Conservation (phyloP, 352 stramenopile species). For the Pythium brachiatum region DNA sequence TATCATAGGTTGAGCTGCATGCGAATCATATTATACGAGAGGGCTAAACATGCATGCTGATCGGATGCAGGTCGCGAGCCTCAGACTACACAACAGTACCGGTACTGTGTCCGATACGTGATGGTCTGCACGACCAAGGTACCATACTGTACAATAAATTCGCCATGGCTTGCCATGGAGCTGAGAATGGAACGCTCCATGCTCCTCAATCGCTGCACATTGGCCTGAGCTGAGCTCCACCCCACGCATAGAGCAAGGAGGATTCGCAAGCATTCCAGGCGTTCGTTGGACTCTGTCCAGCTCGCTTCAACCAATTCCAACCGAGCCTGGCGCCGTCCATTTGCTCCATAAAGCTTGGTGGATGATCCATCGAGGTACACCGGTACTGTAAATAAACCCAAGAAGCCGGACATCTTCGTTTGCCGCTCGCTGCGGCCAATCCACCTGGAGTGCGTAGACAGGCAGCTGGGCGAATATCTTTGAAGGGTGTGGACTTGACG, state of each 20-base stretch:
- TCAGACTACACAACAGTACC: no score
- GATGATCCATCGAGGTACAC: no score
- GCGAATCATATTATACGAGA: not conserved
- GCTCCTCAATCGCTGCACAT: no score
- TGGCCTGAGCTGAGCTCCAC: no score
- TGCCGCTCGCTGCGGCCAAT: not conserved
- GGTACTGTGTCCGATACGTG: no score
- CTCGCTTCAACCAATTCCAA: not conserved
- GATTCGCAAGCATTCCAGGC: not conserved
- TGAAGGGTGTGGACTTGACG: constrained; percentile 3
- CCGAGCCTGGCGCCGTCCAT: no score
- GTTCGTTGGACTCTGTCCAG: constrained; percentile 3
- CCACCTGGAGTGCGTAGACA: not conserved
- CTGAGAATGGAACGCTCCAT: not conserved
- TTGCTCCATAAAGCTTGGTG: no score
- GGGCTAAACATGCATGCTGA: not conserved
- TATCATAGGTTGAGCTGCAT: not conserved
- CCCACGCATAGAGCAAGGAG: not conserved
- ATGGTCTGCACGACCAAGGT: no score
- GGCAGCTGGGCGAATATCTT: not conserved
- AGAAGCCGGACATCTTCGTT: not conserved
- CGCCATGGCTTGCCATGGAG: not conserved
- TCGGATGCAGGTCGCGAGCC: not conserved
- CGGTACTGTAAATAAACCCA: not conserved
- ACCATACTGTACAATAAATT: no score